Base-by-base conservation (phyloP, 148 eudicot genomes). In the Silene uniflora region DNA sequence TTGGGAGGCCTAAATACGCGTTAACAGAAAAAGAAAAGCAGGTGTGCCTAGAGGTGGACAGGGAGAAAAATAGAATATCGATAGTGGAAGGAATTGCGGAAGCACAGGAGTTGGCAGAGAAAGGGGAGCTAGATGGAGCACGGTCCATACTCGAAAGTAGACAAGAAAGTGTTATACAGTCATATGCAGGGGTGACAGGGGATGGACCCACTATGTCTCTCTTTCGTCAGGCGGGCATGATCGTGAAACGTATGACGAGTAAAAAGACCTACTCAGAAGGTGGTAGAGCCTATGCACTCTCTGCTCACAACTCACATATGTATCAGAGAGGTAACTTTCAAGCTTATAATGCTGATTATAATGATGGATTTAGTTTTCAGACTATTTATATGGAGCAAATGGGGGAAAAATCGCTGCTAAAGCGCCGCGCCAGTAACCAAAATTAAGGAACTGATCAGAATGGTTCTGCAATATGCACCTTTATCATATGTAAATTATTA, bases 91-190 rank as follows among this genome's bases (percentile, higher is more conserved):
- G 75, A 18, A 81, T 85, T 25, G 71, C 69, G 5, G 47, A 81
- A 29, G 88, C 88, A 42, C 79, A 76, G 25, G 73, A 63, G n/a
- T 75, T 82, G 75, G 88, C 86, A 0, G 88, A 83, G 29, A 72
- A 60, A 72, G 88, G 88, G 23, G 80, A 79, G 62, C 78, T 85
- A 10, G 55, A 64, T 0, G 70, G 23, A 3, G 88, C 86, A 8
- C 58, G 68, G 27, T 21, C 59, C 4, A 17, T 83, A 11, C 83
- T 81, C 9, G 74, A 65, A 8, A 63, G 60, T 10, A 67, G 69
- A 4, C 75, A 80, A 10, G 24, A 8, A 10, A 13, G 0, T 0
- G 54, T 85, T 25, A 27, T 71, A 56, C 32, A 61, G 3, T 65
- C 84, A 7, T 76, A 62, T 13, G 77, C 88, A 64, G 84, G 68